phyloP scores from a whole-genome alignment of 768 basidiomycete species.

The Russula compacta region DNA sequence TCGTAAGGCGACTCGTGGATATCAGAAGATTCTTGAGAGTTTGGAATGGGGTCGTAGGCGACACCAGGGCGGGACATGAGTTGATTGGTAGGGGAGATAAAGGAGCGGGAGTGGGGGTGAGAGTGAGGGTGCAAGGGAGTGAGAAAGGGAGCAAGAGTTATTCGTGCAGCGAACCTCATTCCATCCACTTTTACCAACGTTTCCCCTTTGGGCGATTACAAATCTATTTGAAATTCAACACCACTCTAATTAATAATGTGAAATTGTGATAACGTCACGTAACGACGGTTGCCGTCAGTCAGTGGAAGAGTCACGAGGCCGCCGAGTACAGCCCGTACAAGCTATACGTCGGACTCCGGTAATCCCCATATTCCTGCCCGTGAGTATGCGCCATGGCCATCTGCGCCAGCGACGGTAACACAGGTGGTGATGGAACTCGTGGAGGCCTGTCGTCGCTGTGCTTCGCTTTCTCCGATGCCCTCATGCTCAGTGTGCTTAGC shows the following conservation, averaged over 20 bases:
- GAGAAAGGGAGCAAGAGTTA: background rate
- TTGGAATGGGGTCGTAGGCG: slow-evolving; percentile 19
- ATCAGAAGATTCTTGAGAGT: slow-evolving; percentile 2
- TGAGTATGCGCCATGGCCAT: slow-evolving; percentile 63
- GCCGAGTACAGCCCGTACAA: slow-evolving; percentile 68
- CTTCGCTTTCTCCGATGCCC: slow-evolving; percentile 27
- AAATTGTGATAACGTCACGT: no score
- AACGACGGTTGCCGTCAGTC: no score
- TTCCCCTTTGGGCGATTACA: background rate
- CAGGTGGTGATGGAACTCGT: slow-evolving; percentile 71
- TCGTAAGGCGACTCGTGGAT: slow-evolving; percentile 1
- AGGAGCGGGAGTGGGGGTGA: background rate
- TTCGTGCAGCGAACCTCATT: background rate
- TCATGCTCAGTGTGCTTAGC: slow-evolving; percentile 2
- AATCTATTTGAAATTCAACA: background rate
- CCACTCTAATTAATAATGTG: slow-evolving; percentile 6
- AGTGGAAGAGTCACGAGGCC: background rate
- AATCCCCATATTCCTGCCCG: slow-evolving; percentile 52
- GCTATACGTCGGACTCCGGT: slow-evolving; percentile 76
- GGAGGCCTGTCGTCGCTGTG: slow-evolving; percentile 54
- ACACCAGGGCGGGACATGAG: slow-evolving; percentile 14
- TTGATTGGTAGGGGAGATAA: background rate
- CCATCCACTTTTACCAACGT: background rate
- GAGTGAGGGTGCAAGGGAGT: background rate
- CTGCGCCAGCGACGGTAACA: slow-evolving; percentile 63